phyloP scores from a whole-genome alignment of 192 early-diverging fungal genomes.

The Hyaloraphidium curvatum region DNA sequence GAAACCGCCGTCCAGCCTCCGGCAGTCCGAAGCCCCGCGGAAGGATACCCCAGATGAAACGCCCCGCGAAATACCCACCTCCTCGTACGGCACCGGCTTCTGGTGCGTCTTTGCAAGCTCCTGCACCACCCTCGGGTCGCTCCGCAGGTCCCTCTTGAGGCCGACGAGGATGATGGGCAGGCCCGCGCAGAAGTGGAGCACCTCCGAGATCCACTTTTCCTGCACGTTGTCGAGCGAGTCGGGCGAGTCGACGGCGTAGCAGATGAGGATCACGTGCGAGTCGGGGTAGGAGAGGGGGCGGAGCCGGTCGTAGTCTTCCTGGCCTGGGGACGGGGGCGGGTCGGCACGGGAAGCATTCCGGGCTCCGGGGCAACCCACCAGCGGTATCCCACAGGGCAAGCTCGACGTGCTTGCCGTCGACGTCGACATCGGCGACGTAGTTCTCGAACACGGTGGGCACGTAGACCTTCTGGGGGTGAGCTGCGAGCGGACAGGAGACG shows the following conservation, averaged over 20 bases:
- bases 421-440: constrained; percentile 72
- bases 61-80: constrained; percentile 18
- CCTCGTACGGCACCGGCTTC: constrained; percentile 48
- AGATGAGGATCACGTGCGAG: constrained; percentile 46
- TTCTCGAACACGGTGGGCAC: constrained; percentile 77
- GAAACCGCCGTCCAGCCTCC: neutral
- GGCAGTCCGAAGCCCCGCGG: neutral
- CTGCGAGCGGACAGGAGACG: neutral
- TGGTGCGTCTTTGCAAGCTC: constrained; percentile 54
- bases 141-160: constrained; percentile 76
- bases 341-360: too few relatives aligned
- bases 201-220: constrained; percentile 80
- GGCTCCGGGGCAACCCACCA: too few relatives aligned
- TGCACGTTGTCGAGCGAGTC: constrained; percentile 57
- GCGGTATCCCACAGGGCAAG: constrained; percentile 95
- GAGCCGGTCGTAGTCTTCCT: constrained; percentile 55
- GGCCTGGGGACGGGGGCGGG: too few relatives aligned
- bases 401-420: constrained; percentile 64
- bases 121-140: constrained; percentile 55
- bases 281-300: constrained; percentile 47
- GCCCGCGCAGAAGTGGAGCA: constrained; percentile 63
- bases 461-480: constrained; percentile 23
- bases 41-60: neutral
- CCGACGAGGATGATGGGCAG: constrained; percentile 72
- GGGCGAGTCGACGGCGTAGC: constrained; percentile 42